phyloP scores from a whole-genome alignment of 768 basidiomycete species.

The Russula vinacea region DNA sequence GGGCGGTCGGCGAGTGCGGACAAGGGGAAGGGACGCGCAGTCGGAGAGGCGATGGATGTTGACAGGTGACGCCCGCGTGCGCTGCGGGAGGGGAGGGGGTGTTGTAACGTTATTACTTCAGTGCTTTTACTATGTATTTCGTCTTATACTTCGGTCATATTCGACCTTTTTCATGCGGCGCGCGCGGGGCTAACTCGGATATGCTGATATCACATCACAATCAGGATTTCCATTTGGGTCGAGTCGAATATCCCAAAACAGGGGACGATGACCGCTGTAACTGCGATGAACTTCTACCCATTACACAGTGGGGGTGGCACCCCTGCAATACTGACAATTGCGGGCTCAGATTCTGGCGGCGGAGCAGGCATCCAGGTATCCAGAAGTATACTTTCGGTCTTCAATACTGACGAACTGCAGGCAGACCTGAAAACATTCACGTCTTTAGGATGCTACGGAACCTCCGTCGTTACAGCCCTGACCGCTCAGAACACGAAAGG shows the following conservation, averaged over 20 bases:
- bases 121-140: slow-evolving; percentile 29
- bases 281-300: not conserved
- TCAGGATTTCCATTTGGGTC: slow-evolving; percentile 4
- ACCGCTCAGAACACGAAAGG: slow-evolving; percentile 89
- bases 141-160: slow-evolving; percentile 13
- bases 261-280: not conserved
- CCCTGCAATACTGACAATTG: slow-evolving; percentile 60
- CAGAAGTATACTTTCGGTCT: not conserved
- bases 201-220: not conserved
- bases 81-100: slow-evolving; percentile 27
- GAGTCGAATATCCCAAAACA: not conserved
- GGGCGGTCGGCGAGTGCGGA: slow-evolving; percentile 40
- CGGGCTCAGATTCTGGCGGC: slow-evolving; percentile 78
- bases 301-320: not conserved
- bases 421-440: slow-evolving; percentile 87
- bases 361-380: slow-evolving; percentile 87
- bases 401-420: slow-evolving; percentile 37
- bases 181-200: not conserved
- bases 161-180: slow-evolving; percentile 11
- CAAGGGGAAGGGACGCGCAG: slow-evolving; percentile 53
- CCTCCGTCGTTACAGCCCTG: slow-evolving; percentile 78
- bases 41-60: slow-evolving; percentile 65
- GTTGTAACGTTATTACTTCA: slow-evolving; percentile 28
- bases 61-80: slow-evolving; percentile 40
- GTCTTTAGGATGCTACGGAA: slow-evolving; percentile 73